Conservation (phyloP, 768 basidiomycete species). For the Strobilomyces confusus region DNA sequence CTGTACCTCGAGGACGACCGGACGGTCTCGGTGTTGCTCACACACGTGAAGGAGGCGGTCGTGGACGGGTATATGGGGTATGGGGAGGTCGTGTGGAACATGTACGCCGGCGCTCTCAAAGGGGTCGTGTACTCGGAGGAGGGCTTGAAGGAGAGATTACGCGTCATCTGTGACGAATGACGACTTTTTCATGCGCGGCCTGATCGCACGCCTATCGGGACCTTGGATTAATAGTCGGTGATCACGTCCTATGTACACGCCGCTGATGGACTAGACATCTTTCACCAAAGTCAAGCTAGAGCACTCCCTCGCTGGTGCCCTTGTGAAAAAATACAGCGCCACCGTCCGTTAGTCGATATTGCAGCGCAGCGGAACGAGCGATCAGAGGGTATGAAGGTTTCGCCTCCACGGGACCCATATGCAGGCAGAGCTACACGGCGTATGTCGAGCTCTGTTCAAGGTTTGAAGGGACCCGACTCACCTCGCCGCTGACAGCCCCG, state of each 20-base stretch:
- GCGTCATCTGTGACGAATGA: conserved; percentile 32
- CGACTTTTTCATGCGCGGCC: neutral
- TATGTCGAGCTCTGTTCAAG: neutral
- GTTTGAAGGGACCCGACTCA: conserved; percentile 23
- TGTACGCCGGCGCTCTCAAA: conserved; percentile 37
- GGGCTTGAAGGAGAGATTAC: conserved; percentile 38
- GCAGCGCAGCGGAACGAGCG: conserved; percentile 53
- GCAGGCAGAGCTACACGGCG: conserved; percentile 53
- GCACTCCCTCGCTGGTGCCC: conserved; percentile 63
- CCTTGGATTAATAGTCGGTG: too few species aligned
- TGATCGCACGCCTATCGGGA: too few species aligned
- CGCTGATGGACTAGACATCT: neutral
- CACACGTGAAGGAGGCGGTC: conserved; percentile 72
- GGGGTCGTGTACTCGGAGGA: conserved; percentile 33
- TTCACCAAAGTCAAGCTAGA: conserved; percentile 34
- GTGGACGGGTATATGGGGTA: conserved; percentile 73
- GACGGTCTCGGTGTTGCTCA: conserved; percentile 73
- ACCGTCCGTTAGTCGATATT: conserved; percentile 67
- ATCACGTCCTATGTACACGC: too few species aligned
- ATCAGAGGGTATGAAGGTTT: conserved; percentile 37
- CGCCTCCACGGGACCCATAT: conserved; percentile 44
- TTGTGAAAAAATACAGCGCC: conserved; percentile 68
- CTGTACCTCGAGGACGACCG: conserved; percentile 79
- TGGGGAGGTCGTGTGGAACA: conserved; percentile 55
- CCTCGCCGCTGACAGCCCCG: conserved; percentile 76